Percentiles rank a stretch among this genome's conserved stretches.
phyloP scores from a whole-genome alignment of 257 asterid species.

The Solanum chilense region DNA sequence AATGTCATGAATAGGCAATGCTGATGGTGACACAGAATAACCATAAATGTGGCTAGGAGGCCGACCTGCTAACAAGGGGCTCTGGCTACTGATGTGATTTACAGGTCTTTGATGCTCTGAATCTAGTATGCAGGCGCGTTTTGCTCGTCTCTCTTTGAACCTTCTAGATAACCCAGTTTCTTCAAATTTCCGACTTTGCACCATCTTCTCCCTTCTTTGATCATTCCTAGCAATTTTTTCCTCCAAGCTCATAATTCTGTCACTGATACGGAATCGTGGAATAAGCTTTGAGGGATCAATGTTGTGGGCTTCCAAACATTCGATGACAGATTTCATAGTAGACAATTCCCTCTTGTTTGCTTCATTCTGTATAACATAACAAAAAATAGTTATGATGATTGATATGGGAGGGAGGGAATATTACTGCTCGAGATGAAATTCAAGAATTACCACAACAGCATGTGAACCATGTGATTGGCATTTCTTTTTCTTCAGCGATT shows the following conservation, averaged over 20 bases:
- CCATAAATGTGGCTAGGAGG: slow-evolving; percentile 3
- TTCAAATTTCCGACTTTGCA: slow-evolving; percentile 38
- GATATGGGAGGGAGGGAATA: neutral
- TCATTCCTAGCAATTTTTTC: slow-evolving; percentile 30
- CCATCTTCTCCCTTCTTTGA: slow-evolving; percentile 13
- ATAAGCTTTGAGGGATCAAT: slow-evolving; percentile 50
- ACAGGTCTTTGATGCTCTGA: neutral
- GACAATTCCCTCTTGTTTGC: slow-evolving; percentile 57
- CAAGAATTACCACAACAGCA: slow-evolving; percentile 29
- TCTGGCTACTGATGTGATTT: neutral
- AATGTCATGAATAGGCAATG: neutral
- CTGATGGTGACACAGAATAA: neutral
- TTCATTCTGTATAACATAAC: slow-evolving; percentile 35
- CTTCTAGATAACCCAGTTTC: slow-evolving; percentile 29
- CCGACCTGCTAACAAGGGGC: neutral
- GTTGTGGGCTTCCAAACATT: slow-evolving; percentile 54
- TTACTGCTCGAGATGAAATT: neutral
- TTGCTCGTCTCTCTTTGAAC: slow-evolving; percentile 33
- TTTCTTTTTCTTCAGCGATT: slow-evolving; percentile 33
- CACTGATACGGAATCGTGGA: slow-evolving; percentile 68
- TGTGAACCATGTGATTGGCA: slow-evolving; percentile 31
- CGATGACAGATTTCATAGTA: slow-evolving; percentile 35
- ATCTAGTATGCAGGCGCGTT: slow-evolving; percentile 25
- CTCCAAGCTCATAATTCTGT: slow-evolving; percentile 43
- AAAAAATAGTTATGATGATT: neutral